Percentiles rank a stretch among this genome's conserved stretches.
phyloP scores from a whole-genome alignment of 1,284 basidiomycete genomes.

The Apiotrichum brassicae region DNA sequence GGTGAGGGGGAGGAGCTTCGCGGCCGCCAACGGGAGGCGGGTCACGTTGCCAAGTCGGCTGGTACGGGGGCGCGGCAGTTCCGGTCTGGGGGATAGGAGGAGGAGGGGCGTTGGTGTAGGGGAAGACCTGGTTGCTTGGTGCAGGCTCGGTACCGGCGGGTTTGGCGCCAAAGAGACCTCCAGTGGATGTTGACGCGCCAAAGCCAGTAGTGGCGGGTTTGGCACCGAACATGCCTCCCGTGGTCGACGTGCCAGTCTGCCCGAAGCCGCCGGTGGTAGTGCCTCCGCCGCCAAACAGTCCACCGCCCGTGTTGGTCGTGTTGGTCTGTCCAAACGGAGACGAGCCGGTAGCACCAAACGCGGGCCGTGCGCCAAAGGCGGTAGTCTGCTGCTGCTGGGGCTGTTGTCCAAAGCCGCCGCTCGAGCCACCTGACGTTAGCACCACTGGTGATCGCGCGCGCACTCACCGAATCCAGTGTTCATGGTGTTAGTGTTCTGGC shows the following conservation, averaged over 20 bases:
- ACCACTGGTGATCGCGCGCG: too few species aligned
- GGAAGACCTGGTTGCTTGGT: conserved; percentile 23
- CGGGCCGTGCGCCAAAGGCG: conserved; percentile 33
- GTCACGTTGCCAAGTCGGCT: conserved; percentile 43
- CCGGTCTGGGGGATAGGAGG: conserved; percentile 35
- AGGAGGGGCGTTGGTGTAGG: conserved; percentile 21
- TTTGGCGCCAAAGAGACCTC: conserved; percentile 16
- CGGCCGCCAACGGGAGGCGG: conserved; percentile 13
- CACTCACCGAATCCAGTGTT: conserved; percentile 30
- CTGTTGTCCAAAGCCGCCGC: conserved; percentile 15
- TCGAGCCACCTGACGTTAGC: conserved; percentile 3
- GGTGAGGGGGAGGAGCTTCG: conserved; percentile 19
- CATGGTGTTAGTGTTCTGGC: conserved; percentile 25
- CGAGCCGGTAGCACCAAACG: conserved; percentile 37
- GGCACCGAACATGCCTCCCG: conserved; percentile 33
- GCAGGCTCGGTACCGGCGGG: conserved; percentile 3
- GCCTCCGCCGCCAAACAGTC: conserved; percentile 28
- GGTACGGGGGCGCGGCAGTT: conserved; percentile 34
- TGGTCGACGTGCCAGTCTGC: conserved; percentile 21
- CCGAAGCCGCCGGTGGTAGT: conserved; percentile 31
- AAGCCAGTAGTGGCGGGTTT: conserved; percentile 33
- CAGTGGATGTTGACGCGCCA: conserved; percentile 14
- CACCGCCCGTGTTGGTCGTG: conserved; percentile 11
- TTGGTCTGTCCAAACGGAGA: conserved; percentile 39
- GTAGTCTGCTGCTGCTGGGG: conserved; percentile 17